Conservation (phyloP, 768 basidiomycete species). For the Termitomyces sp. region DNA sequence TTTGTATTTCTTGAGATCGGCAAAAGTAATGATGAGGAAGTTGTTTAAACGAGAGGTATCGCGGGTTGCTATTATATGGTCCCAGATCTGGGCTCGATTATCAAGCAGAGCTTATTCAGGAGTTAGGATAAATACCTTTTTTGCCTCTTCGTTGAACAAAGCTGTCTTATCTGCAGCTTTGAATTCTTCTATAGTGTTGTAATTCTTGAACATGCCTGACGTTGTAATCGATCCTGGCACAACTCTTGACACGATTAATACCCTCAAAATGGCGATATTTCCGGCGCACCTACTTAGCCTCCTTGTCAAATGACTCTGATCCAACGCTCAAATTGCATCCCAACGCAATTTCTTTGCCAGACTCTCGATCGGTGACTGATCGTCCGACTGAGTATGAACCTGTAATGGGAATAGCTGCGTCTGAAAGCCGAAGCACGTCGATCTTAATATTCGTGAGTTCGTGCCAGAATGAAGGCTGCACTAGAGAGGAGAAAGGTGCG, state of each 20-base stretch:
- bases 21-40: constrained; percentile 90
- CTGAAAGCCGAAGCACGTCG: constrained; percentile 82
- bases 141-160: constrained; percentile 73
- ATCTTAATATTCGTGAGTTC: constrained; percentile 87
- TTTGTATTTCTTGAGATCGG: constrained; percentile 97
- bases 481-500: constrained; percentile 80
- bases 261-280: neutral
- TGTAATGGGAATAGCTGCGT: constrained; percentile 59
- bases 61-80: constrained; percentile 50
- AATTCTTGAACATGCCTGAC: constrained; percentile 83
- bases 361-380: constrained; percentile 73
- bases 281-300: constrained; percentile 37
- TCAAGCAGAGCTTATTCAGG: neutral
- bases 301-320: constrained; percentile 59
- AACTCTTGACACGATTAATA: constrained; percentile 29
- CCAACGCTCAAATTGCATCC: constrained; percentile 66
- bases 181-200: constrained; percentile 97
- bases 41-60: constrained; percentile 60
- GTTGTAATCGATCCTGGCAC: constrained; percentile 51
- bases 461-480: constrained; percentile 93
- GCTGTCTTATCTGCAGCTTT: constrained; percentile 84
- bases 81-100: constrained; percentile 58
- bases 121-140: constrained; percentile 42
- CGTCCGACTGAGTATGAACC: constrained; percentile 74
- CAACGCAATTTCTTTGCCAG: constrained; percentile 70